Evolutionary conservation across 2,329 filamentous ascomycete species (phyloP), one percentile per base, ranked within the genome.

Genomic region (Diaporthe aspalathi): DNA sequence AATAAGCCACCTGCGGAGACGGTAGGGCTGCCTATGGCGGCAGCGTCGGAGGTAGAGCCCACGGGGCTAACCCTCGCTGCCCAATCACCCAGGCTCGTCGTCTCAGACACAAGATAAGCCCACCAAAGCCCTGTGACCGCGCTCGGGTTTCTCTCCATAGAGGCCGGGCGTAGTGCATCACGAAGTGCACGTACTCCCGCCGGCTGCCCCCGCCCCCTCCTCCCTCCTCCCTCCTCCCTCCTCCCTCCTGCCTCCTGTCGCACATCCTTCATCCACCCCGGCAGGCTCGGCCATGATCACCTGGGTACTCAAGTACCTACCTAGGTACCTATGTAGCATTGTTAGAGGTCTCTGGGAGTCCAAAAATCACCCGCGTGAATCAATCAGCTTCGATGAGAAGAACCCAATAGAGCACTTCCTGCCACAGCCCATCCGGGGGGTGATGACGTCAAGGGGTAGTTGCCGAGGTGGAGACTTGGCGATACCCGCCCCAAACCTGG

Each of bases 101-200:
- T 65, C 60, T 65, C 29, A 65, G 60, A 65, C 60, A 49, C 20
- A 27, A 50, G 45, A 38, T 65, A 65, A 65, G 60, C 60, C 60
- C 29, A 3, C 60, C 35, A 50, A 35, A 38, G 60, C 43, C 60
- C 29, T 47, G 60, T 63, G 60, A 63, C 60, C 29, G n/a, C 27
- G 49, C 29, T 5, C 35, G 43, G 43, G 35, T 63, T 63, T 63
- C 29, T n/a, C 27, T 20, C 50, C 60, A 27, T n/a, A 49, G 60
- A 38, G 43, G 40, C 24, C n/a, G 40, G 57, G 40, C 57, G 56
- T 17, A 17, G 16, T 45, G 56, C 45, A n/a, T n/a, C n/a, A n/a
- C n/a, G n/a, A n/a, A 43, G 22, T 29, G n/a, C 29, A 29, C 32
- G 29, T 38, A 54, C 52, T 35, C 35, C 43, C 17, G 40, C 57